Evolutionary conservation across 2,329 filamentous ascomycete genomes (phyloP), one percentile per base, ranked within the genome.

Genomic region (Epichloe amarillans): DNA sequence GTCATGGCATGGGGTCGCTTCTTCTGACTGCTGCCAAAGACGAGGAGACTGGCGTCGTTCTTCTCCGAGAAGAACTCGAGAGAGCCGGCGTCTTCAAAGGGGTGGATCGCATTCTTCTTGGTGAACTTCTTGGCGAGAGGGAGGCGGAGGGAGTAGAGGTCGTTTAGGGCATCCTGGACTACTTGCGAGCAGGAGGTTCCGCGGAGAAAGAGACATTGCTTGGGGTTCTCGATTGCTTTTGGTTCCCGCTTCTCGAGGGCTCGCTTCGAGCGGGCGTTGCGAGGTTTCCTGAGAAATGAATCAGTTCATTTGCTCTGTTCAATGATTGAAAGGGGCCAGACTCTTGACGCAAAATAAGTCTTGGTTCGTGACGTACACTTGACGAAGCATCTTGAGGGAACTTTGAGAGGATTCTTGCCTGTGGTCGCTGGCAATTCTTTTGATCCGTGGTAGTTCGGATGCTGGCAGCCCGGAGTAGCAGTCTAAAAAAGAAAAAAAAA

Each of bases 11-110:
- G 89, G 5, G 90, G 90, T n/a, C 93, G 79, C 77, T 97, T 98
- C 77, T 97, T 98, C 67, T 79, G 88, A 68, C 84, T 85, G 66
- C 80, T 83, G 49, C 84, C 90, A 61, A 95, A 95, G 57, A 93
- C 77, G 57, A 96, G 77, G 46, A 96, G 73, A 44, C 83, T 86
- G 62, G 87, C 83, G 67, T 98, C 93, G 71, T 98, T 98, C 74
- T 97, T 98, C 65, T 90, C 83, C 55, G 85, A 84, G 74, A 98
- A 90, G 74, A 98, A 98, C 70, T 96, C 88, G 58, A 97, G 79
- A 49, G 86, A 91, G 30, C 84, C 75, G 56, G 86, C 73, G 66
- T 94, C 89, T 68, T 96, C 91, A 68, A 98, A 98, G 2, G 93
- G 93, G 68, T 93, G 89, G 61, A 95, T 85, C 59, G 82, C 77